These are phyloP conservation scores for Henckelia pumila DNA, from an alignment of 257 asterid genomes.

Conservation along the genomic window DNA sequence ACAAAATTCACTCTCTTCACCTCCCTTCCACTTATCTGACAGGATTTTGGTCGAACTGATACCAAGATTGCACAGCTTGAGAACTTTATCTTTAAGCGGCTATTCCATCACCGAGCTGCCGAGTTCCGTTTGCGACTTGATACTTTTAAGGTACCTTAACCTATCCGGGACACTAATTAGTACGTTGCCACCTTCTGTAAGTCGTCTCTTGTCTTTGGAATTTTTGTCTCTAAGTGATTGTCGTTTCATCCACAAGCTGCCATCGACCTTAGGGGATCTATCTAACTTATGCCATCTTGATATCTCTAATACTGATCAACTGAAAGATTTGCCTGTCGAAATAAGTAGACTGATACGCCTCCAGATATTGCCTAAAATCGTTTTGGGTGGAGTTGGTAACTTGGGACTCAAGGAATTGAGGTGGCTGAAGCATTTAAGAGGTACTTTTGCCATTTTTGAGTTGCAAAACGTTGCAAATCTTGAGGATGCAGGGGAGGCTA, in stretches of 20 bases:
- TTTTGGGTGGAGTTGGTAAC: constrained; percentile 20
- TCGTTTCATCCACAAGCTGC: constrained; percentile 9
- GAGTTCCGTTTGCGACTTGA: constrained; percentile 42
- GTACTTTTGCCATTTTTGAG: constrained; percentile 30
- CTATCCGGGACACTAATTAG: constrained; percentile 40
- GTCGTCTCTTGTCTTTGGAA: constrained; percentile 22
- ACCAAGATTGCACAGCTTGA: no score
- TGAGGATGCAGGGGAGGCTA: constrained; percentile 35
- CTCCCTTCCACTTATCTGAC: no score
- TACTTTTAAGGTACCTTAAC: constrained; percentile 50
- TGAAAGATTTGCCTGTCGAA: constrained; percentile 30
- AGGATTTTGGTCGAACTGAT: no score
- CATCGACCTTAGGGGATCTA: constrained; percentile 1
- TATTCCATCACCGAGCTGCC: constrained; percentile 54
- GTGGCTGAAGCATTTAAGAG: constrained; percentile 31
- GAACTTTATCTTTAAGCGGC: constrained; percentile 26
- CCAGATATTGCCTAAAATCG: constrained; percentile 22
- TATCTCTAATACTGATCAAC: constrained; percentile 6
- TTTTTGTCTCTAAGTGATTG: constrained; percentile 18
- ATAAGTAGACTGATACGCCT: constrained; percentile 19
- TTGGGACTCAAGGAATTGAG: constrained; percentile 22
- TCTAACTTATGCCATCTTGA: constrained; percentile 28
- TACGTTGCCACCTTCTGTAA: constrained; percentile 24
- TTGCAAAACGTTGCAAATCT: constrained; percentile 34
- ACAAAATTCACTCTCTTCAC: no score